phyloP scores from a whole-genome alignment of 2,329 filamentous ascomycete species.

The Tolypocladium tropicale region DNA sequence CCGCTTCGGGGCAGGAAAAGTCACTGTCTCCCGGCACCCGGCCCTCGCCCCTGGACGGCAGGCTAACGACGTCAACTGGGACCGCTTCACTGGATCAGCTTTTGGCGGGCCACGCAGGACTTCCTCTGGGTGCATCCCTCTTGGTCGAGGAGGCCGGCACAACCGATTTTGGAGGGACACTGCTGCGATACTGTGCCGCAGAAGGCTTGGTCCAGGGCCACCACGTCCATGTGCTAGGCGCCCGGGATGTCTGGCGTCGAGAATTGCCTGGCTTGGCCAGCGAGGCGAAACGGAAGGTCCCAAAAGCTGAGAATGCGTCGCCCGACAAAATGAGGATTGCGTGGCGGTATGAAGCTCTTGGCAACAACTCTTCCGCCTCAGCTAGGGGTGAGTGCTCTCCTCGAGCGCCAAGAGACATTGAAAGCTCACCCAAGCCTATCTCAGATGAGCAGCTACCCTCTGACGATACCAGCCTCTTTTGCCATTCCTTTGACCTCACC shows the following conservation, averaged over 20 bases:
- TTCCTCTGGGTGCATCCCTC: constrained; percentile 71
- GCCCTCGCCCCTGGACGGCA: constrained; percentile 81
- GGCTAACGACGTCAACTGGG: constrained; percentile 83
- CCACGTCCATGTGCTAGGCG: constrained; percentile 73
- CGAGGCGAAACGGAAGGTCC: constrained; percentile 25
- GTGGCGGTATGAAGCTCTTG: constrained; percentile 87
- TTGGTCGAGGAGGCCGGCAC: constrained; percentile 83
- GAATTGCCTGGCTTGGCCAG: constrained; percentile 66
- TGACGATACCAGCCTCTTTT: constrained; percentile 36
- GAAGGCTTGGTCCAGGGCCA: constrained; percentile 91
- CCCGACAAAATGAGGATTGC: constrained; percentile 95
- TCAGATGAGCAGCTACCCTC: constrained; percentile 8
- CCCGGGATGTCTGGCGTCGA: constrained; percentile 68
- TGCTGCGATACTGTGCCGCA: constrained; percentile 82
- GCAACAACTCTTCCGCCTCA: constrained; percentile 31
- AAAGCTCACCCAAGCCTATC: neutral
- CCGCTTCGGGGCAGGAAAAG: constrained; percentile 19
- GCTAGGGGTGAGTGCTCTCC: constrained; percentile 2
- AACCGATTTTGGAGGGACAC: constrained; percentile 80
- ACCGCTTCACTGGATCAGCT: constrained; percentile 76
- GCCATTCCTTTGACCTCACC: constrained; percentile 63
- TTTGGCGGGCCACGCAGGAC: constrained; percentile 75
- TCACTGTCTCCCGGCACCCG: constrained; percentile 45
- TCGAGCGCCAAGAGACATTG: neutral
- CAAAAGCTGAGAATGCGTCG: constrained; percentile 26